These are phyloP conservation scores for Xerocomus cyaneibrunnescens DNA, from an alignment of 1,284 basidiomycete genomes.

Conservation along the genomic window DNA sequence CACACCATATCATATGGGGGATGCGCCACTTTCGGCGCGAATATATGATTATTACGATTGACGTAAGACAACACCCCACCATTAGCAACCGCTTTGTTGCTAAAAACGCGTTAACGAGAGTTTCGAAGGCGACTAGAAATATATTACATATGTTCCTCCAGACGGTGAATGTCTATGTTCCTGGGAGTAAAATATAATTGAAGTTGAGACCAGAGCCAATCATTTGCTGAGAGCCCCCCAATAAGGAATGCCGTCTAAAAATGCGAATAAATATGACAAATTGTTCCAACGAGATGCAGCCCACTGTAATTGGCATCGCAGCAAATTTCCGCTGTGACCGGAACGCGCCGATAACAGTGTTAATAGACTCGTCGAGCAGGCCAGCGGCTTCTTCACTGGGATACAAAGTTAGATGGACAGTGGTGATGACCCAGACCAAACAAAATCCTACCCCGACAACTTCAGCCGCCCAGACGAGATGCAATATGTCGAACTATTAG, in stretches of 20 bases:
- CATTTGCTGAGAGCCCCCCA: slow-evolving; percentile 46
- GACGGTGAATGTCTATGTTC: slow-evolving; percentile 29
- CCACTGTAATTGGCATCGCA: slow-evolving; percentile 29
- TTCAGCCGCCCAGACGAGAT: not conserved
- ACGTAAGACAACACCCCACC: slow-evolving; percentile 50
- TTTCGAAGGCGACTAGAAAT: not conserved
- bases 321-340: slow-evolving; percentile 28
- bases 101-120: slow-evolving; percentile 17
- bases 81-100: slow-evolving; percentile 53
- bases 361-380: slow-evolving; percentile 35
- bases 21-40: slow-evolving; percentile 42
- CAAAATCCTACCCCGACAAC: not conserved
- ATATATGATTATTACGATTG: slow-evolving; percentile 39
- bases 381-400: slow-evolving; percentile 42
- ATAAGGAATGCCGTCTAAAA: slow-evolving; percentile 30
- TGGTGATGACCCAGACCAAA: not conserved
- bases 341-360: slow-evolving; percentile 31
- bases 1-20: slow-evolving; percentile 34
- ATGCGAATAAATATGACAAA: not conserved
- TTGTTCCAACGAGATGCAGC: not conserved
- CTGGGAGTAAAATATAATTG: slow-evolving; percentile 26
- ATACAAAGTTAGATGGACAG: slow-evolving; percentile 24
- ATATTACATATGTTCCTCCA: slow-evolving; percentile 27
- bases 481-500: not conserved
- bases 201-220: slow-evolving; percentile 24